Evolutionary conservation across 2,329 filamentous ascomycete species (phyloP).

Genomic region (Cladosporium oxysporum): DNA sequence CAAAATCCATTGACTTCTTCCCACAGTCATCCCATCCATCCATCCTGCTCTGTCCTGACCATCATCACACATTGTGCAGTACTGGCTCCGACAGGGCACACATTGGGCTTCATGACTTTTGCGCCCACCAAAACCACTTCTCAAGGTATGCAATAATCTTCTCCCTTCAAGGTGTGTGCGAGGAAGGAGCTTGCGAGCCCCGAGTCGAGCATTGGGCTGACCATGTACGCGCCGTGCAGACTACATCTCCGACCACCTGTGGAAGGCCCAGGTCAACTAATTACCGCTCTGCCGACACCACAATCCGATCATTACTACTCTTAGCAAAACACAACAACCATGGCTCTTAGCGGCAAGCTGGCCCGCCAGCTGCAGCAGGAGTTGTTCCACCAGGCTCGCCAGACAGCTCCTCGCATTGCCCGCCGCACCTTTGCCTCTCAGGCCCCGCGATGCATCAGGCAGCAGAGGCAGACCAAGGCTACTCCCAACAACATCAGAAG

Average conservation of each 20-base stretch:
- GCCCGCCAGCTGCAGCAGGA: slow-evolving; percentile 35
- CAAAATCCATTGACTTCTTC: not conserved
- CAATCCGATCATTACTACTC: slow-evolving; percentile 20
- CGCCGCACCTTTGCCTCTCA: slow-evolving; percentile 35
- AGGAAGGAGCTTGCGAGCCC: slow-evolving; percentile 3
- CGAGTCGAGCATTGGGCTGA: slow-evolving; percentile 10
- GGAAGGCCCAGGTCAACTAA: slow-evolving; percentile 67
- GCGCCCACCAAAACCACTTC: slow-evolving; percentile 54
- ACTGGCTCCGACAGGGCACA: slow-evolving; percentile 18
- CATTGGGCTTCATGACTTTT: slow-evolving; percentile 44
- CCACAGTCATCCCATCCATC: slow-evolving; percentile 1
- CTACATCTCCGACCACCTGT: slow-evolving; percentile 71
- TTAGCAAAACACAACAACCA: slow-evolving; percentile 27
- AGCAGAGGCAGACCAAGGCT: slow-evolving; percentile 23
- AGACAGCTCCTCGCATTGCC: slow-evolving; percentile 27
- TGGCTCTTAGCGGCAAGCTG: slow-evolving; percentile 39
- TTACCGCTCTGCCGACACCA: slow-evolving; percentile 27
- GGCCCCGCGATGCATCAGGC: slow-evolving; percentile 19
- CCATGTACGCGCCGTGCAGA: slow-evolving; percentile 41
- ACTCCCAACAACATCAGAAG: slow-evolving; percentile 27
- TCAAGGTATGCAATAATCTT: slow-evolving; percentile 47
- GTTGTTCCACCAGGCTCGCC: slow-evolving; percentile 31
- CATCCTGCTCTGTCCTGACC: slow-evolving; percentile 3
- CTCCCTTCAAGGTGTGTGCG: not conserved
- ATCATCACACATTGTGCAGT: slow-evolving; percentile 4